These are phyloP conservation scores for Rhizophlyctis rosea DNA, from an alignment of 192 early-diverging fungal genomes.

Conservation along the genomic window DNA sequence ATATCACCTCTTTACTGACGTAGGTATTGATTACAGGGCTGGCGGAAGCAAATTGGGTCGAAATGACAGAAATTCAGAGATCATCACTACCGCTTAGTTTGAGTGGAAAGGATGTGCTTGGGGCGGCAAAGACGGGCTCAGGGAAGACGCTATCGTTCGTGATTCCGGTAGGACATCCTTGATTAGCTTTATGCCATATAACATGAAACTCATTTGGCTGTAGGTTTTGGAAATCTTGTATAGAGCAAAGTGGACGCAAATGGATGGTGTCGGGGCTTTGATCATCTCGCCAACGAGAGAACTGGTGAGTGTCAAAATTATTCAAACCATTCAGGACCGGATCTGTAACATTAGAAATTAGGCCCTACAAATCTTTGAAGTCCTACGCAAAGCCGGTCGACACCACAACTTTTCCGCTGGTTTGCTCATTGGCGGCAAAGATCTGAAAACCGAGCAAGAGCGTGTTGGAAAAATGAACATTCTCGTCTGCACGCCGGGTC, in stretches of 20 bases:
- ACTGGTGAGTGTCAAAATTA: slow-evolving; percentile 38
- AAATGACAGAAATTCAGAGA: slow-evolving; percentile 92
- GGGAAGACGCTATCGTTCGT: slow-evolving; percentile 91
- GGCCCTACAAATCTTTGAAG: slow-evolving; percentile 90
- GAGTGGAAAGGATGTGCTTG: slow-evolving; percentile 80
- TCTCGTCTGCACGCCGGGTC: slow-evolving; percentile 94
- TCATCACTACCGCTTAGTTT: slow-evolving; percentile 70
- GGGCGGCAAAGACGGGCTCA: slow-evolving; percentile 94
- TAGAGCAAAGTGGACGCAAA: slow-evolving; percentile 73
- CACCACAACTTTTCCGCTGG: slow-evolving; percentile 85
- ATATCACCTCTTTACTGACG: neutral
- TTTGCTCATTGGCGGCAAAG: slow-evolving; percentile 85
- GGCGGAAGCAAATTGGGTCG: slow-evolving; percentile 74
- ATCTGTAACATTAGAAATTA: neutral
- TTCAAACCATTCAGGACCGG: neutral
- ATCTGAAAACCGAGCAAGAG: slow-evolving; percentile 69
- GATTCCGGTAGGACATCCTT: slow-evolving; percentile 65
- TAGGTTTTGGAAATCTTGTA: slow-evolving; percentile 82
- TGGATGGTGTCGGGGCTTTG: slow-evolving; percentile 60
- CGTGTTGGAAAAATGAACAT: slow-evolving; percentile 63
- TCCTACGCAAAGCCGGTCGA: slow-evolving; percentile 57
- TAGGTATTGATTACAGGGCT: slow-evolving; percentile 63
- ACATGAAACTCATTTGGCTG: slow-evolving; percentile 25
- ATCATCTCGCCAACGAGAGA: slow-evolving; percentile 81
- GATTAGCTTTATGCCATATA: slow-evolving; percentile 48